Base-by-base conservation (phyloP, 2,329 filamentous ascomycete genomes). In the Fusarium veterinarium region DNA sequence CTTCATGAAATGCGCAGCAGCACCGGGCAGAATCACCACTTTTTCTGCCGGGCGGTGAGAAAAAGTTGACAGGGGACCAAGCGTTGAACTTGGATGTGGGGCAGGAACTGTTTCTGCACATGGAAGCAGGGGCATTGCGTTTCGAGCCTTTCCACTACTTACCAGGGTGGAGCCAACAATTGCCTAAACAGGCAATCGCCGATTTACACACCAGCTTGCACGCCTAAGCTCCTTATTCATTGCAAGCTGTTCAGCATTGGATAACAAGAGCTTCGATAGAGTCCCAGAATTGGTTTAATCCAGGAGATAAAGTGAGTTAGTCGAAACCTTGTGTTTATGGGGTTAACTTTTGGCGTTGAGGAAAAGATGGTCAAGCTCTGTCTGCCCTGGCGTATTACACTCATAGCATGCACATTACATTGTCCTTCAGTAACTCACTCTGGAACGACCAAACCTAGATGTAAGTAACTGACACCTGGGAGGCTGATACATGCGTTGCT, bases 11-110 rank as follows among this genome's bases (percentile, higher is more conserved):
- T 66, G 40, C 40, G 44, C 40, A 56, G 20, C 56, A 30, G 45
- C 49, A 42, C 51, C 48, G 49, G 68, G 46, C 31, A 57, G 58
- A 62, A 70, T 67, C 40, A 56, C 60, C 44, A 64, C 71, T 77
- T 76, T 76, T 80, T 80, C 76, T 80, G 79, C 79, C 79, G 69
- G 76, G 79, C 78, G 79, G 79, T 80, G 62, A 71, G n/a, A 13
- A 38, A 35, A n/a, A 17, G 19, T 41, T n/a, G 41, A 48, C 53
- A 48, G 37, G 59, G 60, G 48, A 42, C 20, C 46, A 60, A 41
- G n/a, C 49, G 35, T 35, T 42, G 30, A 19, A 38, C 9, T 38
- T 23, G 40, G 23, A 51, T 64, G 67, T 62, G 64, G 64, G 62
- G 49, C 44, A 49, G 56, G 53, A 66, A 61, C 53, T 33, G 41